Percentiles rank a stretch among this genome's conserved stretches.
These are phyloP conservation scores for Naganishia vishniacii DNA, from an alignment of 768 basidiomycete species.

Conservation along the genomic window DNA sequence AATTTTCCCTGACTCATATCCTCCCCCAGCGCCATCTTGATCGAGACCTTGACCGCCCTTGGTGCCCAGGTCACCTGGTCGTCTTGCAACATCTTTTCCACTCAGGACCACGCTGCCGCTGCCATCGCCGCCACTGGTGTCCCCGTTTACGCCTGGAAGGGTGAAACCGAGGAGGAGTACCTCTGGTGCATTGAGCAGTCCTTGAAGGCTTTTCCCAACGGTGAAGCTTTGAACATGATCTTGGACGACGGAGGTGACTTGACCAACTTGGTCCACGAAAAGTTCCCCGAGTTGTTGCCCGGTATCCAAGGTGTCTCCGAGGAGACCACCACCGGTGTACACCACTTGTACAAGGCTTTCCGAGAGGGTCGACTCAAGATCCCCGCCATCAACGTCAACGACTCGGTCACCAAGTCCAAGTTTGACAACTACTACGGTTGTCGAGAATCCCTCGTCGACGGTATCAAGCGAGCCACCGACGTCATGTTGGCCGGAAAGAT, in stretches of 20 bases:
- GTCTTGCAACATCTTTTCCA: slow-evolving; percentile 99
- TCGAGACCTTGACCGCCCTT: slow-evolving; percentile 90
- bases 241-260: slow-evolving; percentile 98
- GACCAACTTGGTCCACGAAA: slow-evolving; percentile 89
- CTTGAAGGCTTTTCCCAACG: slow-evolving; percentile 74
- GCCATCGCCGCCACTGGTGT: slow-evolving; percentile 97
- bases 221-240: slow-evolving; percentile 91
- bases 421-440: slow-evolving; percentile 84
- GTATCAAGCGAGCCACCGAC: slow-evolving; percentile 99
- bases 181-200: slow-evolving; percentile 97
- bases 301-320: slow-evolving; percentile 91
- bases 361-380: slow-evolving; percentile 91
- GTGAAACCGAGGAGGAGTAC: slow-evolving; percentile 99
- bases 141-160: slow-evolving; percentile 99
- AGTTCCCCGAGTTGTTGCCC: slow-evolving; percentile 79
- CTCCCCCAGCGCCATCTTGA: slow-evolving; percentile 81
- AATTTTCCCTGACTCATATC: background rate
- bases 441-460: slow-evolving; percentile 98
- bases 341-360: slow-evolving; percentile 97
- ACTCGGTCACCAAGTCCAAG: slow-evolving; percentile 99
- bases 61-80: slow-evolving; percentile 99
- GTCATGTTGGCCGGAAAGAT: slow-evolving; percentile 99
- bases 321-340: slow-evolving; percentile 99
- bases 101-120: slow-evolving; percentile 97
- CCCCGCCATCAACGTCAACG: slow-evolving; percentile 99